These are phyloP conservation scores for Debaryomyces robertsiae DNA, from an alignment of 1,139 yeast species.

Conservation along the genomic window DNA sequence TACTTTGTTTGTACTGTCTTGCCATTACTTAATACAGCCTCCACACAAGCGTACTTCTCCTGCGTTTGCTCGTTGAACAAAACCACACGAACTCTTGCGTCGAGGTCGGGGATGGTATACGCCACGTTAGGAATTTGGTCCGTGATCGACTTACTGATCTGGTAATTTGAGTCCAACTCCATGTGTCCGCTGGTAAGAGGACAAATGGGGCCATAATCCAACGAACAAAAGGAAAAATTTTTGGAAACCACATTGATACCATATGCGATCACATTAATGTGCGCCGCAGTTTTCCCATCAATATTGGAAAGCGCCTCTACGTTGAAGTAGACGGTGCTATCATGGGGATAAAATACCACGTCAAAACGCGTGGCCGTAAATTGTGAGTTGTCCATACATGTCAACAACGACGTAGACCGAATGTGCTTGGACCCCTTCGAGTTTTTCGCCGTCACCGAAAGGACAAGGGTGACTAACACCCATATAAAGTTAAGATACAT, in stretches of 20 bases:
- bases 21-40: conserved; percentile 83
- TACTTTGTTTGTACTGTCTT: conserved; percentile 93
- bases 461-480: conserved; percentile 8
- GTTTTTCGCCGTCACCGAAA: conserved; percentile 13
- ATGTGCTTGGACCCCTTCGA: conserved; percentile 34
- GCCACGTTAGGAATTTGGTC: conserved; percentile 76
- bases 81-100: conserved; percentile 81
- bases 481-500: conserved; percentile 13
- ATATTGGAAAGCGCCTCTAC: conserved; percentile 81
- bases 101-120: conserved; percentile 89
- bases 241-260: conserved; percentile 70
- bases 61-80: conserved; percentile 54
- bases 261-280: conserved; percentile 71
- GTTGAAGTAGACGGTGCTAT: conserved; percentile 62
- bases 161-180: conserved; percentile 60
- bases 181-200: conserved; percentile 89
- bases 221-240: conserved; percentile 63
- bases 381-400: conserved; percentile 91
- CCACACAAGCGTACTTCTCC: conserved; percentile 79
- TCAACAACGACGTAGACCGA: conserved; percentile 72
- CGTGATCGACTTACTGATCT: conserved; percentile 45
- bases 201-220: conserved; percentile 60
- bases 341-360: conserved; percentile 69
- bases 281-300: conserved; percentile 70
- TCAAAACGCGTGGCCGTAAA: conserved; percentile 87